Conservation (phyloP, 148 eudicot species). For the Nepenthes gracilis region DNA sequence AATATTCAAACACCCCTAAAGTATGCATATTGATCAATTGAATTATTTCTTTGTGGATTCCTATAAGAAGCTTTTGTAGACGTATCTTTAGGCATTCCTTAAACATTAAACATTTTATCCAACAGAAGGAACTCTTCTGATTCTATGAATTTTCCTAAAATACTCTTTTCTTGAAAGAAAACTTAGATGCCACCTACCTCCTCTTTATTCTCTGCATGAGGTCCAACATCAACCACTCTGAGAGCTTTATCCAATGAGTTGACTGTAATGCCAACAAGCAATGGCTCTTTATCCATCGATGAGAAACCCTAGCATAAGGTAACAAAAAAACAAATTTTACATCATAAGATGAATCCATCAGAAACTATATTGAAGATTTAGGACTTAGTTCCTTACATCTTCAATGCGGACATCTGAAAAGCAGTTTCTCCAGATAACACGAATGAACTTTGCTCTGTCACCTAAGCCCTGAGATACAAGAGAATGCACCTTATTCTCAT, state of each 20-base stretch:
- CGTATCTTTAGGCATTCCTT: too few species aligned
- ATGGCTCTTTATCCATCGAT: constrained; percentile 50
- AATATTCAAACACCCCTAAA: constrained; percentile 5
- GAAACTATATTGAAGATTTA: too few species aligned
- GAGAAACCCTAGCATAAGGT: constrained; percentile 51
- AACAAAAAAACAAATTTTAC: background rate
- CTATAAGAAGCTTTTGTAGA: too few species aligned
- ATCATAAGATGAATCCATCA: background rate
- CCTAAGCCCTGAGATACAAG: constrained; percentile 52
- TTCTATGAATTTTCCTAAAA: too few species aligned
- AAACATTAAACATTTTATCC: too few species aligned
- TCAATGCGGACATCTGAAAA: constrained; percentile 33
- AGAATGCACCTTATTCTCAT: constrained; percentile 66
- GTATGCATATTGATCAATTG: constrained; percentile 8
- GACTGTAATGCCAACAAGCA: constrained; percentile 60
- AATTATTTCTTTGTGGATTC: background rate
- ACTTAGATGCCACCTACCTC: constrained; percentile 36
- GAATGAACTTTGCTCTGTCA: constrained; percentile 64
- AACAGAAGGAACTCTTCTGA: too few species aligned
- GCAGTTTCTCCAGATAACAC: constrained; percentile 76
- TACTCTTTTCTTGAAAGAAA: background rate
- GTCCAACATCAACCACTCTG: constrained; percentile 68
- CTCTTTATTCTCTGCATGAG: constrained; percentile 68
- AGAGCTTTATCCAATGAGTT: constrained; percentile 49
- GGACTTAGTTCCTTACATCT: constrained; percentile 36